Conservation (phyloP, 2,329 filamentous ascomycete species). For the Fusarium drepaniforme region DNA sequence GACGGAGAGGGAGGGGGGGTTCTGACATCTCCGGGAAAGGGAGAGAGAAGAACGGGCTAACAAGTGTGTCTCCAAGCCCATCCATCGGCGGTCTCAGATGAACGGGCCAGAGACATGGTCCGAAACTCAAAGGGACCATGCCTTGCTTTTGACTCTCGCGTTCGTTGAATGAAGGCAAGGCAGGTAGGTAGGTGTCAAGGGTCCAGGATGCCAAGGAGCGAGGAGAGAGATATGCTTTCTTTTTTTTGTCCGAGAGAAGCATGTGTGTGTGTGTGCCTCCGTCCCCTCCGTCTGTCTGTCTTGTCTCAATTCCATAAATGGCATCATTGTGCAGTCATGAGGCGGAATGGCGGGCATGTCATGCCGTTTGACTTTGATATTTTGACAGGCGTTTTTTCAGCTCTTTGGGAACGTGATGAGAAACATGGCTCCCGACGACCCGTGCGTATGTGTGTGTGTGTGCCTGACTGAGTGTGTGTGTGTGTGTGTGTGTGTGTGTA, state of each 20-base stretch:
- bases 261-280: not conserved
- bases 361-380: slow-evolving; percentile 8
- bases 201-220: not conserved
- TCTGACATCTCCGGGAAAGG: slow-evolving; percentile 3
- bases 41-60: not conserved
- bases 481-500: not conserved
- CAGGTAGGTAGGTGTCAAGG: slow-evolving; percentile 8
- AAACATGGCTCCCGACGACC: slow-evolving; percentile 6
- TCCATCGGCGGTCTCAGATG: slow-evolving; percentile 8
- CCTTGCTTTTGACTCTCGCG: not conserved
- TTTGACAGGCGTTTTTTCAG: not conserved
- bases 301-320: not conserved
- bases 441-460: not conserved
- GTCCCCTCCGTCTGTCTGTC: not conserved
- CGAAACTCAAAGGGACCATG: slow-evolving; percentile 1
- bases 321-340: not conserved
- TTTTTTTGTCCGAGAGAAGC: not conserved
- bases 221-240: not conserved
- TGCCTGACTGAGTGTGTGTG: not conserved
- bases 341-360: not conserved
- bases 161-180: not conserved
- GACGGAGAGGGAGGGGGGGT: not conserved
- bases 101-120: slow-evolving; percentile 8
- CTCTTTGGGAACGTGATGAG: slow-evolving; percentile 5
- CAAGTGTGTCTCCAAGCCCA: not conserved